phyloP scores from a whole-genome alignment of 768 basidiomycete species.

The Trichaptum fuscoviolaceum region DNA sequence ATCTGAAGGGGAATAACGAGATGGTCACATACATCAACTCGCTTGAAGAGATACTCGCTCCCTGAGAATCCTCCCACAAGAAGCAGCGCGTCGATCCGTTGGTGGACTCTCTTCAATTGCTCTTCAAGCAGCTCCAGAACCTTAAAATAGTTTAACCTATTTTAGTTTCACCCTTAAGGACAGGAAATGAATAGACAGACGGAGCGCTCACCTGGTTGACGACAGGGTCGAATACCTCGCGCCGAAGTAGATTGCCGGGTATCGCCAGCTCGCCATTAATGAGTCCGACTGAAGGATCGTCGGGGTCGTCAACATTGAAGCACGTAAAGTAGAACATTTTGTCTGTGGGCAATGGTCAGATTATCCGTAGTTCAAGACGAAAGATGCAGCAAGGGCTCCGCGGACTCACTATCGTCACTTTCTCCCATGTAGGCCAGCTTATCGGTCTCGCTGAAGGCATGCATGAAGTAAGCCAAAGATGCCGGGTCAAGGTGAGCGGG shows the following conservation, averaged over 20 bases:
- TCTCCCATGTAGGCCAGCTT: slow-evolving; percentile 73
- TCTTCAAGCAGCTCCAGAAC: slow-evolving; percentile 76
- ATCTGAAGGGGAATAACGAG: not conserved
- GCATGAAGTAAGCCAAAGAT: slow-evolving; percentile 83
- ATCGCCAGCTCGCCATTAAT: slow-evolving; percentile 81
- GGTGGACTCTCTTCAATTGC: slow-evolving; percentile 61
- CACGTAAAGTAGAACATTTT: slow-evolving; percentile 86
- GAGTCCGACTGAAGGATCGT: slow-evolving; percentile 75
- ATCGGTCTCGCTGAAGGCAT: slow-evolving; percentile 84
- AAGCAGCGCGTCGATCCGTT: slow-evolving; percentile 75
- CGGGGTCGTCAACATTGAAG: slow-evolving; percentile 81
- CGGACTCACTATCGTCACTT: slow-evolving; percentile 61
- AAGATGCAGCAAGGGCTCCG: slow-evolving; percentile 7
- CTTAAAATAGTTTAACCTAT: slow-evolving; percentile 29
- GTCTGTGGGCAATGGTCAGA: slow-evolving; percentile 36
- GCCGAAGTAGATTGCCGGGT: slow-evolving; percentile 71
- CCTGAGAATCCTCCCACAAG: slow-evolving; percentile 87
- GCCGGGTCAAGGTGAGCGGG: slow-evolving; percentile 79
- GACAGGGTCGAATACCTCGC: slow-evolving; percentile 86
- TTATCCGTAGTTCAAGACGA: slow-evolving; percentile 7
- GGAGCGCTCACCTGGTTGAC: slow-evolving; percentile 56
- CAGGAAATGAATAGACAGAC: slow-evolving; percentile 8
- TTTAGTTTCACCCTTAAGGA: not conserved
- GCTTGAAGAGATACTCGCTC: slow-evolving; percentile 77
- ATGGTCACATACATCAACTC: slow-evolving; percentile 55